Percentiles rank a stretch among this genome's conserved stretches.
Conservation (phyloP, 371 early-diverging fungal genomes). For the Rhizomucor miehei region DNA sequence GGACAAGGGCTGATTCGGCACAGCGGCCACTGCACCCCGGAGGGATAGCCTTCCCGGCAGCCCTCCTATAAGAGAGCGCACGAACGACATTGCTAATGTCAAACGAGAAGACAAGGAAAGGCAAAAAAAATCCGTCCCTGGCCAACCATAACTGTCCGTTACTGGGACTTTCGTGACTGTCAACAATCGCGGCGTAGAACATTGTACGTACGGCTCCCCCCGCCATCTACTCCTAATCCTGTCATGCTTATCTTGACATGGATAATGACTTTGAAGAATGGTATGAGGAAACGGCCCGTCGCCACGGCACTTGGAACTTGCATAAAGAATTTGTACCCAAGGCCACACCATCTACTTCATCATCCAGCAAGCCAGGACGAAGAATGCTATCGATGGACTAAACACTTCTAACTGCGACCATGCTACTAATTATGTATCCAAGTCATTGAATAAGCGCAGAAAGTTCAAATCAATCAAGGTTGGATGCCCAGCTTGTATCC, state of each 20-base stretch:
- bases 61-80: constrained; percentile 46
- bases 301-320: neutral
- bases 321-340: neutral
- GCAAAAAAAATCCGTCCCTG: too few species aligned
- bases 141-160: too few species aligned
- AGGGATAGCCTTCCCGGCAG: constrained; percentile 36
- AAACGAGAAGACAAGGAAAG: constrained; percentile 2
- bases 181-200: too few species aligned
- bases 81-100: constrained; percentile 38
- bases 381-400: neutral
- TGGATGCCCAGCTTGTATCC: neutral
- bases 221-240: neutral
- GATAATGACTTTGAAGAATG: neutral
- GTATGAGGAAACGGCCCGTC: neutral
- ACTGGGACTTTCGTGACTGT: too few species aligned
- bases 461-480: neutral
- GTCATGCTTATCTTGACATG: neutral
- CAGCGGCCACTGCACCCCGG: constrained; percentile 21
- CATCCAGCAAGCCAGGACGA: neutral
- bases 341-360: neutral
- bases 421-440: neutral
- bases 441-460: neutral
- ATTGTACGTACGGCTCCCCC: neutral
- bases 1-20: constrained; percentile 28
- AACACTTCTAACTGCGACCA: neutral